These are phyloP conservation scores for Cyberlindnera mississippiensis DNA, from an alignment of 805 yeast genomes.

Conservation along the genomic window DNA sequence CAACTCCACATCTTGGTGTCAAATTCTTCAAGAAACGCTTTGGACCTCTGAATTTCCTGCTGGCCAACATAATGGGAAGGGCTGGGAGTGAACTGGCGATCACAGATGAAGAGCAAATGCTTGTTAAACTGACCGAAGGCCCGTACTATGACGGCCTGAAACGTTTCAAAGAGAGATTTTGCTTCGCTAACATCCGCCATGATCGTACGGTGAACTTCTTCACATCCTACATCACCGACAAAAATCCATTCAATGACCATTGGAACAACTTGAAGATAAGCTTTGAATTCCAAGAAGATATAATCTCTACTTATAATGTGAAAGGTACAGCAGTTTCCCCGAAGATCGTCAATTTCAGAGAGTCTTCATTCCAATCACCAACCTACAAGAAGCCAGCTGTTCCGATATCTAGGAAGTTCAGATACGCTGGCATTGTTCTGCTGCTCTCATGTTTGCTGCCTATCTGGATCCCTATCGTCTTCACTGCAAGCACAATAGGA, in stretches of 20 bases:
- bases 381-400: constrained; percentile 12
- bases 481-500: constrained; percentile 32
- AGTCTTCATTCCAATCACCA: constrained; percentile 25
- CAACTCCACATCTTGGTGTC: constrained; percentile 73
- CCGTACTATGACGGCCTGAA: constrained; percentile 51
- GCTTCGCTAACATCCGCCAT: constrained; percentile 71
- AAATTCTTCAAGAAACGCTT: constrained; percentile 41
- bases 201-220: constrained; percentile 88
- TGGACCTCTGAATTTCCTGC: constrained; percentile 42
- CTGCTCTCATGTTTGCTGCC: constrained; percentile 34
- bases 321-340: constrained; percentile 39
- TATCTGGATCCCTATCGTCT: constrained; percentile 46
- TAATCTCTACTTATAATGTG: constrained; percentile 31
- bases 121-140: constrained; percentile 38
- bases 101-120: constrained; percentile 38
- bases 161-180: constrained; percentile 51
- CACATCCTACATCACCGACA: constrained; percentile 71
- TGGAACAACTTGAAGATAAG: constrained; percentile 40
- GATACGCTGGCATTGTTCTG: constrained; percentile 24
- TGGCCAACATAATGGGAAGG: constrained; percentile 54
- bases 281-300: constrained; percentile 43
- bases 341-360: constrained; percentile 47
- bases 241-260: constrained; percentile 66
- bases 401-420: constrained; percentile 17
- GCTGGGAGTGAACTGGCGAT: constrained; percentile 77